A percentile compares a stretch with the other conserved stretches of the same genome.
phyloP scores from a whole-genome alignment of 2,329 filamentous ascomycete genomes.

The Ceratocystis smalleyi region DNA sequence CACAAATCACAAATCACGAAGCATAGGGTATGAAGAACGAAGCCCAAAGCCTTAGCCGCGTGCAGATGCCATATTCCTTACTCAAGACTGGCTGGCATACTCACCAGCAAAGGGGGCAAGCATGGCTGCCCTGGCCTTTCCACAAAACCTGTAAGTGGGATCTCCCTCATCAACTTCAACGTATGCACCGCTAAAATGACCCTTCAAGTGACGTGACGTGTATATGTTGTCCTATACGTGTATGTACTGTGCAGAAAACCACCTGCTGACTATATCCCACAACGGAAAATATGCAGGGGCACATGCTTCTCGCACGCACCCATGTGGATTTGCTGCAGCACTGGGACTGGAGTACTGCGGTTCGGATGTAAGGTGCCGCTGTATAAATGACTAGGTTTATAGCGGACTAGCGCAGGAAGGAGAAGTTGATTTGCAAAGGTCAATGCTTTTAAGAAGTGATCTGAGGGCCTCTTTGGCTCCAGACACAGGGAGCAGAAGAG shows the following conservation, averaged over 20 bases:
- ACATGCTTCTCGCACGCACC: not conserved
- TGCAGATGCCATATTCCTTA: too few species aligned
- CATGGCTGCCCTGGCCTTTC: too few species aligned
- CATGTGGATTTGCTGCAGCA: not conserved
- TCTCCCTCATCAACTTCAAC: too few species aligned
- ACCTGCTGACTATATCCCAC: not conserved
- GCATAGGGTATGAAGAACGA: too few species aligned
- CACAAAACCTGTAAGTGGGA: too few species aligned
- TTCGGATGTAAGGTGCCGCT: not conserved
- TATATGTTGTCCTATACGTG: too few species aligned
- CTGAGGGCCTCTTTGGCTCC: not conserved
- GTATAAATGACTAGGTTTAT: not conserved
- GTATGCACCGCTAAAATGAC: too few species aligned
- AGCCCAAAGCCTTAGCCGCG: too few species aligned
- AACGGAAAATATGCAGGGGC: not conserved
- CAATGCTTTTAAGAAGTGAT: conserved; percentile 3
- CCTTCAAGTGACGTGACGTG: too few species aligned
- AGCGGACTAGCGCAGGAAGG: not conserved
- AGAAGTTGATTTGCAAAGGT: not conserved
- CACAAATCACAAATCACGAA: not conserved
- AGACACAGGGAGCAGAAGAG: not conserved
- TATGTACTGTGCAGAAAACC: too few species aligned
- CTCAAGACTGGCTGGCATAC: too few species aligned
- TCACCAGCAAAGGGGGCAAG: too few species aligned
- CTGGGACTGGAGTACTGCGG: not conserved